These are phyloP conservation scores for Teratosphaeria pseudoeucalypti DNA, from an alignment of 2,329 filamentous ascomycete genomes.

Conservation along the genomic window DNA sequence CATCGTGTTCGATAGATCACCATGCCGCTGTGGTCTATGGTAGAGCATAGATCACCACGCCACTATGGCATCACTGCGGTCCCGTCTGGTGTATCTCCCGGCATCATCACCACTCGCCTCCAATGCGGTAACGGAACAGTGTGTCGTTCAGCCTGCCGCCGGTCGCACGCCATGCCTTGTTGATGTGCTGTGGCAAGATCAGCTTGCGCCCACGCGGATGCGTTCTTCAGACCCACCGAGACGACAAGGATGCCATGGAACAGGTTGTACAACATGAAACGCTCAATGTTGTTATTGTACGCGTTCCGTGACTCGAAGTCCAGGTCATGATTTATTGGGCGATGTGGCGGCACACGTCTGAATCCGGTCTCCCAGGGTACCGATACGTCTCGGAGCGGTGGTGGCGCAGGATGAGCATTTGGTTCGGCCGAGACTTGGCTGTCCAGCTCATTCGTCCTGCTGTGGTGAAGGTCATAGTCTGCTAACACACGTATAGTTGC, in stretches of 20 bases:
- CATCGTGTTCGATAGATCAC: too few relatives aligned
- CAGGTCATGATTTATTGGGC: constrained; percentile 36
- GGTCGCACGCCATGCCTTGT: constrained; percentile 36
- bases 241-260: background rate
- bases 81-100: background rate
- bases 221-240: background rate
- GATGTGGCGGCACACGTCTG: constrained; percentile 38
- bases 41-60: too few relatives aligned
- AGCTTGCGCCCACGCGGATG: background rate
- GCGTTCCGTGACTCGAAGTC: constrained; percentile 32
- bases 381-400: constrained; percentile 18
- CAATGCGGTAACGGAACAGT: constrained; percentile 43
- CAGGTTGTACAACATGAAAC: background rate
- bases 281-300: constrained; percentile 35
- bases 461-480: constrained; percentile 40
- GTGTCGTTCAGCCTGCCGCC: constrained; percentile 39
- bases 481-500: constrained; percentile 29
- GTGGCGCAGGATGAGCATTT: constrained; percentile 19
- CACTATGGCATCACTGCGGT: too few relatives aligned
- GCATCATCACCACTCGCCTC: constrained; percentile 37
- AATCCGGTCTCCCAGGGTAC: constrained; percentile 39
- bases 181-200: background rate
- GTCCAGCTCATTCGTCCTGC: constrained; percentile 13
- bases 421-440: constrained; percentile 21
- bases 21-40: too few relatives aligned